Percentiles rank a stretch among this genome's conserved stretches.
Evolutionary conservation across 75 land plant genomes (phyloP).

Genomic region (Cryptomeria japonica): DNA sequence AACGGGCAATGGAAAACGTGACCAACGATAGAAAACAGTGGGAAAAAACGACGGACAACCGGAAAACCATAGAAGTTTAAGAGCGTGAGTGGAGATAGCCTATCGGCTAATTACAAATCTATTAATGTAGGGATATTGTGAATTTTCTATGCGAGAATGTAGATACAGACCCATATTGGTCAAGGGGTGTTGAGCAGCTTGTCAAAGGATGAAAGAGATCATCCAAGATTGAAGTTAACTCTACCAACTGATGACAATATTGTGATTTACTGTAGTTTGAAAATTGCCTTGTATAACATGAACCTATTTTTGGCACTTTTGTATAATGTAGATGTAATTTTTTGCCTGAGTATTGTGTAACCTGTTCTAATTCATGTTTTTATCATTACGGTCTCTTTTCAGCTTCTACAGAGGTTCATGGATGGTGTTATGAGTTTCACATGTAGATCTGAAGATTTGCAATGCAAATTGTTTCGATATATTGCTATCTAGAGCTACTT

Average conservation of each 20-base stretch:
- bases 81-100: too few species aligned
- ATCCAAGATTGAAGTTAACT: conserved; percentile 55
- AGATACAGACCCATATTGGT: conserved; percentile 56
- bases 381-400: conserved; percentile 18
- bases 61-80: too few species aligned
- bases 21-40: too few species aligned
- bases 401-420: conserved; percentile 89
- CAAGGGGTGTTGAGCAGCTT: conserved; percentile 37
- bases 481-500: conserved; percentile 82
- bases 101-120: too few species aligned
- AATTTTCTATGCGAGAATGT: conserved; percentile 66
- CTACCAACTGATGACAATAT: conserved; percentile 49
- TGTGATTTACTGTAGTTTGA: neutral
- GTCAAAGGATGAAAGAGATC: conserved; percentile 57
- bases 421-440: conserved; percentile 77
- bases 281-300: neutral
- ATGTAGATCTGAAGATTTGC: conserved; percentile 72
- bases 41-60: too few species aligned
- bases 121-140: conserved; percentile 72
- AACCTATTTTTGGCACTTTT: neutral
- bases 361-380: conserved; percentile 8
- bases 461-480: conserved; percentile 69
- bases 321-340: neutral
- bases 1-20: too few species aligned
- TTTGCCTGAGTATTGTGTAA: neutral